These are phyloP conservation scores for Candida glucosophila DNA, from an alignment of 1,139 yeast genomes.

Conservation along the genomic window DNA sequence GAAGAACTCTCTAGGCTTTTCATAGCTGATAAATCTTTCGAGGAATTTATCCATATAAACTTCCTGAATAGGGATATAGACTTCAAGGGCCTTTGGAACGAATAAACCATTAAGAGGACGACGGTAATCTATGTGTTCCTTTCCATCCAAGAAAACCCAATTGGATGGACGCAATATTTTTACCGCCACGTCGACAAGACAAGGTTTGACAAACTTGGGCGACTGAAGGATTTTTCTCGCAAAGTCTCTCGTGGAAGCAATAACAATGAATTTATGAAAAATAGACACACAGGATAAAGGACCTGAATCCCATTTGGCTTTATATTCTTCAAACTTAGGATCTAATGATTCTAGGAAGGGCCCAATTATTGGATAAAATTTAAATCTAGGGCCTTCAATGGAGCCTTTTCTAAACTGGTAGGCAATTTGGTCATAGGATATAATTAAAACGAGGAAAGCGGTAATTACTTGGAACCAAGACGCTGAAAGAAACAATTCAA, in stretches of 20 bases:
- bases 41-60: slow-evolving; percentile 74
- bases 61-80: slow-evolving; percentile 80
- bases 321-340: slow-evolving; percentile 91
- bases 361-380: slow-evolving; percentile 91
- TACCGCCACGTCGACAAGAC: slow-evolving; percentile 94
- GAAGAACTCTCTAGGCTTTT: slow-evolving; percentile 69
- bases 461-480: slow-evolving; percentile 20
- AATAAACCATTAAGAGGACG: slow-evolving; percentile 84
- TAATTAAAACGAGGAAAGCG: slow-evolving; percentile 39
- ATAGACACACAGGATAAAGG: slow-evolving; percentile 93
- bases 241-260: slow-evolving; percentile 84
- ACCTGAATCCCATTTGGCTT: slow-evolving; percentile 91
- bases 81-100: slow-evolving; percentile 72
- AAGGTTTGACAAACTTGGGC: slow-evolving; percentile 86
- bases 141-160: slow-evolving; percentile 97
- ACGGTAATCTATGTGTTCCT: slow-evolving; percentile 89
- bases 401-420: slow-evolving; percentile 75
- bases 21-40: slow-evolving; percentile 50
- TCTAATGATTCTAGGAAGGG: slow-evolving; percentile 93
- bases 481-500: slow-evolving; percentile 4
- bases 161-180: slow-evolving; percentile 89
- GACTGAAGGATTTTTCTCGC: slow-evolving; percentile 83
- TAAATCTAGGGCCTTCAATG: slow-evolving; percentile 82
- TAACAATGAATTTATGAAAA: slow-evolving; percentile 94
- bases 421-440: slow-evolving; percentile 72